These are phyloP conservation scores for Dactylellina haptotyla DNA, from an alignment of 2,329 filamentous ascomycete genomes.

Conservation along the genomic window DNA sequence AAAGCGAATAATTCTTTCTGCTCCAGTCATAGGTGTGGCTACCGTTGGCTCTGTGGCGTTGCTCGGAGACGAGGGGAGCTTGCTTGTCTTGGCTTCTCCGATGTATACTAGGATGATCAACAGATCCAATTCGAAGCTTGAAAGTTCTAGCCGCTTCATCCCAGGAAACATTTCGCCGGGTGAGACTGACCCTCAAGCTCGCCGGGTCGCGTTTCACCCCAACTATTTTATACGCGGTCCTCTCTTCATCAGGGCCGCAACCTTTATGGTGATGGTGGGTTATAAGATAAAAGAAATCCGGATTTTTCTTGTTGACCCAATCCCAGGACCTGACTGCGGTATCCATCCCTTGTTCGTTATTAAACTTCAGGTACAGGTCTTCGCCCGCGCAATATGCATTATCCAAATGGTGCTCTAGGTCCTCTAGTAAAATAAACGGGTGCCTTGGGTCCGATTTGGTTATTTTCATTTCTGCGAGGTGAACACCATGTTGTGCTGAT, in stretches of 20 bases:
- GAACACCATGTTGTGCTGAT: background rate
- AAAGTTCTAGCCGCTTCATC: constrained; percentile 9
- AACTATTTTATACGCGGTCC: constrained; percentile 11
- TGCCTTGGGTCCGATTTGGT: constrained; percentile 5
- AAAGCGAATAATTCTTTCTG: background rate
- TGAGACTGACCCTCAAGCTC: background rate
- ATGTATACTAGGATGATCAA: background rate
- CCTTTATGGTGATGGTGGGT: constrained; percentile 20
- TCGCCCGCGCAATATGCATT: constrained; percentile 8
- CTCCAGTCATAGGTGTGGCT: background rate
- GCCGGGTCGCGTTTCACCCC: background rate
- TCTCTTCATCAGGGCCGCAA: constrained; percentile 15
- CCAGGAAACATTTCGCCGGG: constrained; percentile 3
- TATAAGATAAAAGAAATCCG: constrained; percentile 22
- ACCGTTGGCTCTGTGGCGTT: background rate
- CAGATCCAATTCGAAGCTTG: constrained; percentile 5
- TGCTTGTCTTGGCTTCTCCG: no score
- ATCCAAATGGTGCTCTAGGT: constrained; percentile 20
- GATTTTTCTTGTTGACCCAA: constrained; percentile 19
- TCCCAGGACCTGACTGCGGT: constrained; percentile 4
- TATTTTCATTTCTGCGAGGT: constrained; percentile 12
- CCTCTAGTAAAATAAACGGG: constrained; percentile 31
- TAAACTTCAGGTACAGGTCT: constrained; percentile 23
- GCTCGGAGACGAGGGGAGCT: background rate
- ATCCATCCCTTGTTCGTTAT: constrained; percentile 24